These are phyloP conservation scores for Achlya hypogyna DNA, from an alignment of 352 stramenopile genomes.

Conservation along the genomic window DNA sequence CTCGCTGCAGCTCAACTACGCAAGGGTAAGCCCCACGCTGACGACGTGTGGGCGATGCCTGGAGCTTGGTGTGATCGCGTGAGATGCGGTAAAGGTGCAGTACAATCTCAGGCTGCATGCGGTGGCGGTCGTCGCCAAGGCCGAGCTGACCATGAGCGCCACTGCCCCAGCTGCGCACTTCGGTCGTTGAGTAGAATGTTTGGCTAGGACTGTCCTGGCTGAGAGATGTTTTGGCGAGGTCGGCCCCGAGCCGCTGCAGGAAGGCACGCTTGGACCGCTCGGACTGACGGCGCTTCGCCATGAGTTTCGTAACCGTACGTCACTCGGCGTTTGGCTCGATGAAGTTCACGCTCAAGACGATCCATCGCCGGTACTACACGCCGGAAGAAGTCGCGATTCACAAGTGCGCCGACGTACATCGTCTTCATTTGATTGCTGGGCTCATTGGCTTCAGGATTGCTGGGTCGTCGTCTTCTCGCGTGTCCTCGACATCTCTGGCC, in stretches of 20 bases:
- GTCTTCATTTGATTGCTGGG: not conserved
- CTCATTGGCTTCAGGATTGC: conserved; percentile 41
- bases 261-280: conserved; percentile 12
- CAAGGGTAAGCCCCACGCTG: not conserved
- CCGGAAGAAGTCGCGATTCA: conserved; percentile 66
- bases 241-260: not conserved
- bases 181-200: conserved; percentile 8
- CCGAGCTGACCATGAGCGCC: conserved; percentile 11
- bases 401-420: conserved; percentile 62
- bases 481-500: conserved; percentile 73
- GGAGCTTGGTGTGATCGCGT: not conserved
- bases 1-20: conserved; percentile 8
- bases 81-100: conserved; percentile 6
- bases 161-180: conserved; percentile 16
- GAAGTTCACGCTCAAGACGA: conserved; percentile 7
- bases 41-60: not conserved
- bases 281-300: no score
- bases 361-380: conserved; percentile 52
- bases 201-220: not conserved
- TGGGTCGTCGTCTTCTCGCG: conserved; percentile 65
- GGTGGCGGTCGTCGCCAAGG: conserved; percentile 14
- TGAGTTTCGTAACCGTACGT: no score
- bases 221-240: not conserved
- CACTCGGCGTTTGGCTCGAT: no score
- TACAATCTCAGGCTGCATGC: not conserved